These are phyloP conservation scores for Rubroshorea leprosula DNA, from an alignment of 345 rosid genomes.

Conservation along the genomic window DNA sequence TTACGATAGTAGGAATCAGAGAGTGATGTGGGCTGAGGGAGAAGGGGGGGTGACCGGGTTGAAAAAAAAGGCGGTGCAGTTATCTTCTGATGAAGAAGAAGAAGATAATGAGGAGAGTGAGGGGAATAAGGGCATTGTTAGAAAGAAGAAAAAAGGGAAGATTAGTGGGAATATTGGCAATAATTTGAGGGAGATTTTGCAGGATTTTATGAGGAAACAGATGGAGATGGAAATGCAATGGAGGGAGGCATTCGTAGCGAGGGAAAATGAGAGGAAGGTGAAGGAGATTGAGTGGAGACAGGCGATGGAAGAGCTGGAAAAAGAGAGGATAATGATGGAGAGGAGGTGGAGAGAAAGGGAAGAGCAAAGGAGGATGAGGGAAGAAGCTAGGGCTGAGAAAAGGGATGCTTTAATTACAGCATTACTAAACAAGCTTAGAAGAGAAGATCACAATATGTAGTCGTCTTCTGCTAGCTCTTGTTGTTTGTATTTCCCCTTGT, in stretches of 20 bases:
- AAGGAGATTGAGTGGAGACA: conserved; percentile 91
- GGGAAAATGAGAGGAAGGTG: conserved; percentile 66
- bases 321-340: conserved; percentile 77
- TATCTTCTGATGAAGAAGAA: conserved; percentile 77
- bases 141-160: conserved; percentile 48
- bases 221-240: conserved; percentile 73
- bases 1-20: conserved; percentile 57
- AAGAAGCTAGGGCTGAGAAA: conserved; percentile 92
- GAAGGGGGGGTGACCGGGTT: conserved; percentile 54
- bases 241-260: conserved; percentile 71
- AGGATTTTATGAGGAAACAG: conserved; percentile 83
- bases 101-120: conserved; percentile 56
- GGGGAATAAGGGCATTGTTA: conserved; percentile 28
- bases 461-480: not conserved
- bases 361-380: conserved; percentile 80
- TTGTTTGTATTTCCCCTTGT: conserved; percentile 14
- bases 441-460: conserved; percentile 37
- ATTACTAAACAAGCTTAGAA: conserved; percentile 60
- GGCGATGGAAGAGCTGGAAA: conserved; percentile 77
- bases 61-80: conserved; percentile 42
- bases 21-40: conserved; percentile 67
- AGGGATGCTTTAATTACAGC: conserved; percentile 79
- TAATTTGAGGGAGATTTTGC: conserved; percentile 49
- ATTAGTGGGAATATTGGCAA: conserved; percentile 10
- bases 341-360: conserved; percentile 87